Conservation (phyloP, 345 rosid species). For the Laguncularia racemosa region DNA sequence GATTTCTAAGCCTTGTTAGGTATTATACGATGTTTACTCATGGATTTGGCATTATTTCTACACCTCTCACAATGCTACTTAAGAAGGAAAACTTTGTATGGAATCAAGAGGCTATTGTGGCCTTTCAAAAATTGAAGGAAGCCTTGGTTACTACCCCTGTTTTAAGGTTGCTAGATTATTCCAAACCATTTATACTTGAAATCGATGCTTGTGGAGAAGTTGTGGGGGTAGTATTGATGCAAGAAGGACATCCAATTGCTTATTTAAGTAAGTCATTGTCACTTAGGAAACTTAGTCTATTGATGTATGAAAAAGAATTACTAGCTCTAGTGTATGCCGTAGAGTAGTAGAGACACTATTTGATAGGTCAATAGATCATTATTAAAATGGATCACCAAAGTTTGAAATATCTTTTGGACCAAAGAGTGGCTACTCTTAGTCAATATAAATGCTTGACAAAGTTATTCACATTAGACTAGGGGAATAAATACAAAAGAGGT, state of each 20-base stretch:
- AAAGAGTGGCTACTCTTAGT: background rate
- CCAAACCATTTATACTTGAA: background rate
- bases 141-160: too few relatives aligned
- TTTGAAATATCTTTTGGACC: background rate
- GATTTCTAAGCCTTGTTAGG: too few relatives aligned
- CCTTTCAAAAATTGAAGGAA: too few relatives aligned
- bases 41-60: too few relatives aligned
- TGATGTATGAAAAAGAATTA: background rate
- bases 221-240: background rate
- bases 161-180: background rate
- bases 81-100: too few relatives aligned
- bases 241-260: background rate
- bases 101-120: too few relatives aligned
- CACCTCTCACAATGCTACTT: too few relatives aligned
- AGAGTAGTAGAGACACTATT: background rate
- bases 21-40: too few relatives aligned
- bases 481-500: background rate
- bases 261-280: background rate
- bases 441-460: slow-evolving; percentile 7
- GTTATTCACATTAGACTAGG: background rate
- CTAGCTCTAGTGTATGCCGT: background rate
- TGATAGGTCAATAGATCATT: background rate
- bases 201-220: background rate
- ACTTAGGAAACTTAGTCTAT: background rate
- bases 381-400: slow-evolving; percentile 7